Conservation (phyloP, 352 stramenopile genomes). For the Globisporangium nodosum region DNA sequence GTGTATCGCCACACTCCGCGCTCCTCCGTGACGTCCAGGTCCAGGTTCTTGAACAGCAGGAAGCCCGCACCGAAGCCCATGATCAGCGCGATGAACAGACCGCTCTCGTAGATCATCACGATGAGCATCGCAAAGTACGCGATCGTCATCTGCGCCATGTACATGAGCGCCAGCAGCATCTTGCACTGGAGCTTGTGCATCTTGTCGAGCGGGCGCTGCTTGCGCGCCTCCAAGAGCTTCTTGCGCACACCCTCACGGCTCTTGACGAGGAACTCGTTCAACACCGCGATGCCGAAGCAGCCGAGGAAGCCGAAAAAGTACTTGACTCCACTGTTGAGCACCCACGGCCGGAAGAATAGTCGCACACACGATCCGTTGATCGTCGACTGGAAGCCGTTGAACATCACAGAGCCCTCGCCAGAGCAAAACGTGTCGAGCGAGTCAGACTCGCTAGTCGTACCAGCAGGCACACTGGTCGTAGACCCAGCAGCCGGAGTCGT, state of each 20-base stretch:
- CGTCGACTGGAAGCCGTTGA: conserved; percentile 75
- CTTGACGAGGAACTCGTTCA: conserved; percentile 63
- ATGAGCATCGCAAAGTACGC: conserved; percentile 82
- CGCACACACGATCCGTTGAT: conserved; percentile 67
- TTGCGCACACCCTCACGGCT: conserved; percentile 46
- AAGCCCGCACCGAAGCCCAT: conserved; percentile 66
- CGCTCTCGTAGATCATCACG: conserved; percentile 79
- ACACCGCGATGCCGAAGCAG: conserved; percentile 52
- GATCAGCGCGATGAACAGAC: conserved; percentile 68
- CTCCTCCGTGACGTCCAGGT: conserved; percentile 63
- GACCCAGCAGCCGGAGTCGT: conserved; percentile 15
- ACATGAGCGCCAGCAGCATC: conserved; percentile 45
- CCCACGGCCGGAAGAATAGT: conserved; percentile 77
- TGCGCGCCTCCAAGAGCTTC: conserved; percentile 30
- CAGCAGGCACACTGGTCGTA: conserved; percentile 10
- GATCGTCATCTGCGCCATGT: conserved; percentile 81
- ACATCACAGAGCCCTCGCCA: conserved; percentile 72
- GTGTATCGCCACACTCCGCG: conserved; percentile 67
- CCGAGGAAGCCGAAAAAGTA: conserved; percentile 70
- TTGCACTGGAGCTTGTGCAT: conserved; percentile 64
- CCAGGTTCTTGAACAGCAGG: conserved; percentile 66
- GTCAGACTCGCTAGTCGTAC: conserved; percentile 14
- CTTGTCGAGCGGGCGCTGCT: conserved; percentile 35
- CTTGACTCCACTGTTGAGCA: conserved; percentile 66
- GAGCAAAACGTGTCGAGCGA: conserved; percentile 37